Percentiles rank a stretch among this genome's conserved stretches.
These are phyloP conservation scores for Polytrichum commune DNA, from an alignment of 225 moss, liverwort and hornwort genomes.

Conservation along the genomic window DNA sequence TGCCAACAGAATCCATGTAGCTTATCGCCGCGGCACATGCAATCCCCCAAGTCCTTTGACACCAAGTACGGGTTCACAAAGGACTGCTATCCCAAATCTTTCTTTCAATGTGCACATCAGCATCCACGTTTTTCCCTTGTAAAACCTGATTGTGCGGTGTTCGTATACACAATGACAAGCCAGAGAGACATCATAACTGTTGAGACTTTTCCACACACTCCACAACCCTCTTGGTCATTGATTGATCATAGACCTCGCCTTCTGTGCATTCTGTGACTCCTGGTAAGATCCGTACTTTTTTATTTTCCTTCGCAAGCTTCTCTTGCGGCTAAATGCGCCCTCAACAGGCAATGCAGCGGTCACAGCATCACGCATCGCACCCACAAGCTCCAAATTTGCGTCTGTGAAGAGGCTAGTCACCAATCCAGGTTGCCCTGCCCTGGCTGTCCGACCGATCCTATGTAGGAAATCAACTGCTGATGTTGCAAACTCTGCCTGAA, in stretches of 20 bases:
- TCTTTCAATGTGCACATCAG: not conserved
- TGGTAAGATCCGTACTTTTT: slow-evolving; percentile 63
- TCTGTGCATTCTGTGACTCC: slow-evolving; percentile 29
- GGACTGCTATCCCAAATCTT: too few relatives aligned
- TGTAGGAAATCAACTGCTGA: slow-evolving; percentile 97
- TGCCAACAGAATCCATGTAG: too few relatives aligned
- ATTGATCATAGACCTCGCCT: slow-evolving; percentile 38
- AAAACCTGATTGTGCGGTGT: not conserved
- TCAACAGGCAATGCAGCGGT: slow-evolving; percentile 70
- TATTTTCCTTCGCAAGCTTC: slow-evolving; percentile 59
- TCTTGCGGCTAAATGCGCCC: slow-evolving; percentile 60
- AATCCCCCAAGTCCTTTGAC: too few relatives aligned
- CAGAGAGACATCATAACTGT: not conserved
- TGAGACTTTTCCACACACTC: not conserved
- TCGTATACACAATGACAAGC: not conserved
- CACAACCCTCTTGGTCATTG: slow-evolving; percentile 12
- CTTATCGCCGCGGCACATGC: too few relatives aligned
- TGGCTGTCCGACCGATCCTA: slow-evolving; percentile 95
- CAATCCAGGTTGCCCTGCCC: slow-evolving; percentile 81
- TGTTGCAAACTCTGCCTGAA: slow-evolving; percentile 96
- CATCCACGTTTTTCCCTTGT: not conserved
- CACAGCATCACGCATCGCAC: slow-evolving; percentile 73
- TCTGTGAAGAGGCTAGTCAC: slow-evolving; percentile 85
- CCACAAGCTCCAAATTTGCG: slow-evolving; percentile 70
- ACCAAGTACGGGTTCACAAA: too few relatives aligned